Evolutionary conservation across 2,329 filamentous ascomycete species (phyloP).

Genomic region (Paecilomyces variotii): DNA sequence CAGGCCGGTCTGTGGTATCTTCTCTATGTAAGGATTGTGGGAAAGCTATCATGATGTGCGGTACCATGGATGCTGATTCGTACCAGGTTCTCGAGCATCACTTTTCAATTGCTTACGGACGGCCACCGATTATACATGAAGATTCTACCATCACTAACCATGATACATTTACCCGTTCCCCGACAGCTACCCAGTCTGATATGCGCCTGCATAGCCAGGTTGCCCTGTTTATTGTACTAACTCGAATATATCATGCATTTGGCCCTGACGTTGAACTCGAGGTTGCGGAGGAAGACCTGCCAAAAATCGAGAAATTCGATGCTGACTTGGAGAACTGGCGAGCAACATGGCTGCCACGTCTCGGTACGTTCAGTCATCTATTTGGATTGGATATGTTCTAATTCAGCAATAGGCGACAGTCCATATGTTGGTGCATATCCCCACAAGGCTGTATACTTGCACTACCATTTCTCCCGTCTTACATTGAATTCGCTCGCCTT

Average conservation of each 20-base stretch:
- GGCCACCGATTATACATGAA: slow-evolving; percentile 37
- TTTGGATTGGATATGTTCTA: neutral
- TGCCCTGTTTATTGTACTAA: slow-evolving; percentile 37
- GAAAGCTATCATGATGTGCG: neutral
- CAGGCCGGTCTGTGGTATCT: slow-evolving; percentile 34
- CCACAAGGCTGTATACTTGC: slow-evolving; percentile 42
- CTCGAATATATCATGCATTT: slow-evolving; percentile 37
- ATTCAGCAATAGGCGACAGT: slow-evolving; percentile 30
- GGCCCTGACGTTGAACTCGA: slow-evolving; percentile 36
- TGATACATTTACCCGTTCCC: slow-evolving; percentile 22
- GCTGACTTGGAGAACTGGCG: slow-evolving; percentile 32
- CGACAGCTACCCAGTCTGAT: slow-evolving; percentile 25
- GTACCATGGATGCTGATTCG: slow-evolving; percentile 8
- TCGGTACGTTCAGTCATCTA: slow-evolving; percentile 17
- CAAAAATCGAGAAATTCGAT: slow-evolving; percentile 34
- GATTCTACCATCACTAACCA: slow-evolving; percentile 30
- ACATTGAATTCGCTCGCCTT: slow-evolving; percentile 45
- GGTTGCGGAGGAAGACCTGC: slow-evolving; percentile 32
- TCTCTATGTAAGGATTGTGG: slow-evolving; percentile 28
- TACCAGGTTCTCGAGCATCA: slow-evolving; percentile 34
- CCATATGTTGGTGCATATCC: slow-evolving; percentile 43
- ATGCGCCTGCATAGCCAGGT: slow-evolving; percentile 35
- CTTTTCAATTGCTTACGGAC: slow-evolving; percentile 37
- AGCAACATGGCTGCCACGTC: slow-evolving; percentile 25
- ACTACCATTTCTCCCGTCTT: slow-evolving; percentile 45